These are phyloP conservation scores for Chernovozyma sophiae-reginae DNA, from an alignment of 1,139 yeast genomes.

Conservation along the genomic window DNA sequence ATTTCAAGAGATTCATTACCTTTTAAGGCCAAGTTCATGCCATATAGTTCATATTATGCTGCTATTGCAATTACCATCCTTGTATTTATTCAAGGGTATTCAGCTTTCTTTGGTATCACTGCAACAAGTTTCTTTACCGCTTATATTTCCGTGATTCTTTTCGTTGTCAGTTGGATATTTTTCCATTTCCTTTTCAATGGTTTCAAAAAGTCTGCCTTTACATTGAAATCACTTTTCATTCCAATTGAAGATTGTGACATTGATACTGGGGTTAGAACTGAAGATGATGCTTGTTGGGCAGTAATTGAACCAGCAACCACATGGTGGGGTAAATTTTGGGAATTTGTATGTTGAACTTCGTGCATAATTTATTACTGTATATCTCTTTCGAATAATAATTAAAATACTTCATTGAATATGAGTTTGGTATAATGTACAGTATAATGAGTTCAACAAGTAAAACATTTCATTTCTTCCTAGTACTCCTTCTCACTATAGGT, in stretches of 20 bases:
- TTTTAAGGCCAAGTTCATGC: conserved; percentile 64
- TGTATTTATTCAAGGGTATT: conserved; percentile 68
- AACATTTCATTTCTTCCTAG: conserved; percentile 10
- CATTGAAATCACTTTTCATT: conserved; percentile 30
- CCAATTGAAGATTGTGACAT: conserved; percentile 57
- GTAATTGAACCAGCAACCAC: conserved; percentile 46
- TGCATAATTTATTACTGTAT: no score
- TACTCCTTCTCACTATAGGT: conserved; percentile 10
- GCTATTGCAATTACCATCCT: conserved; percentile 47
- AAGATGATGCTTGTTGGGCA: conserved; percentile 49
- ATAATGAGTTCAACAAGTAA: no score
- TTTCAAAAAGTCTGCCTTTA: conserved; percentile 27
- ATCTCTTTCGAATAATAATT: no score
- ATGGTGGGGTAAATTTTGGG: conserved; percentile 56
- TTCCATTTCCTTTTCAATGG: conserved; percentile 51
- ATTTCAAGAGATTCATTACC: conserved; percentile 65
- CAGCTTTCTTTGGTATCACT: conserved; percentile 52
- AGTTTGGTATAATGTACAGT: no score
- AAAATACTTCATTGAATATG: no score
- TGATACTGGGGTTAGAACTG: conserved; percentile 56
- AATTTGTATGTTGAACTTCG: conserved; percentile 16
- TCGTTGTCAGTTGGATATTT: conserved; percentile 46
- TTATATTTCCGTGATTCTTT: conserved; percentile 60
- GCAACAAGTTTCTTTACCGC: conserved; percentile 60
- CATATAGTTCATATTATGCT: conserved; percentile 60